Percentiles rank a stretch among this genome's conserved stretches.
Evolutionary conservation across 176 grass and related monocot genomes (phyloP).

Genomic region (Lolium perenne): DNA sequence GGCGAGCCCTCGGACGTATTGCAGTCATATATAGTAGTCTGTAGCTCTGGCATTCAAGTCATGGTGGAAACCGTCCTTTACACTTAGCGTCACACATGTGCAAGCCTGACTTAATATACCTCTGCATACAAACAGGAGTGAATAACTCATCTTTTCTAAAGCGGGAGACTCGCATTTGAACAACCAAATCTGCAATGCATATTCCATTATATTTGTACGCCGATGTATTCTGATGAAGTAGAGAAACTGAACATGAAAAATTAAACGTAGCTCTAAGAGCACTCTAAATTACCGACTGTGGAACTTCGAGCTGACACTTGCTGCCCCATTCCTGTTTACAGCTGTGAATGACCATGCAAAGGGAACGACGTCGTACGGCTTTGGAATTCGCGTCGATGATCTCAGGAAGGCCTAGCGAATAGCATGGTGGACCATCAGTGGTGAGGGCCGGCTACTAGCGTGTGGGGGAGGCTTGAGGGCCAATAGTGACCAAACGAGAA

Average conservation of each 20-base stretch:
- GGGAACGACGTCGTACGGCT: conserved; percentile 72
- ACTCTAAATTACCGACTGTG: not conserved
- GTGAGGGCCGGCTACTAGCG: no score
- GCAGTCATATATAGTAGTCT: conserved; percentile 45
- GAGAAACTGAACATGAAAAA: conserved; percentile 5
- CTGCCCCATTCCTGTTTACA: conserved; percentile 36
- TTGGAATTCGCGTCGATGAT: conserved; percentile 87
- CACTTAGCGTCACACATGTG: conserved; percentile 81
- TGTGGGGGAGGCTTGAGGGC: no score
- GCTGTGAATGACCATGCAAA: conserved; percentile 72
- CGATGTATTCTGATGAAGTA: not conserved
- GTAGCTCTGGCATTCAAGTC: conserved; percentile 88
- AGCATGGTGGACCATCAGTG: no score
- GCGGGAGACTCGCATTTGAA: not conserved
- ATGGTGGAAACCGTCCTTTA: conserved; percentile 95
- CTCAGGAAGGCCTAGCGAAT: conserved; percentile 57
- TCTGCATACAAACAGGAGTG: not conserved
- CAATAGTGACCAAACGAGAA: no score
- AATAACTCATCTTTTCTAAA: not conserved
- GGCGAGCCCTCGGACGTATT: no score
- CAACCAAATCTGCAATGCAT: not conserved
- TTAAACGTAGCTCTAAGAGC: not conserved
- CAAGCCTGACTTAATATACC: not conserved
- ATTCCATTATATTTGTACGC: not conserved
- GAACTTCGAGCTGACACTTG: not conserved